Conservation (phyloP, 2,329 filamentous ascomycete species). For the Biscogniauxia mediterranea region DNA sequence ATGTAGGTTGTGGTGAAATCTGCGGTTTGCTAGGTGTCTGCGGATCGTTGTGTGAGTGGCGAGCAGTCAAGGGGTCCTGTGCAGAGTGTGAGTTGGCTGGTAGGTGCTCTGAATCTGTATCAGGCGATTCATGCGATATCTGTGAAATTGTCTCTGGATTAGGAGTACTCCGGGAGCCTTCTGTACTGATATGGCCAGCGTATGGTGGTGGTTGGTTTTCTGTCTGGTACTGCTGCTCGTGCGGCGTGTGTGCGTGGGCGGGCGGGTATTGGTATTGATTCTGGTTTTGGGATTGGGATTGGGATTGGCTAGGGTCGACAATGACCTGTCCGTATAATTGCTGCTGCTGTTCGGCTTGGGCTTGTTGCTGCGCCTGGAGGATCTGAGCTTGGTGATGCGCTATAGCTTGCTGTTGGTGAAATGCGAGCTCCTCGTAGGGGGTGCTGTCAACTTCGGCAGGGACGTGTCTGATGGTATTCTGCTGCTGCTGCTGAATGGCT, state of each 20-base stretch:
- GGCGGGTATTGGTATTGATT: conserved; percentile 37
- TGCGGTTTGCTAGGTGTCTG: conserved; percentile 24
- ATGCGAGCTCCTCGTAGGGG: conserved; percentile 46
- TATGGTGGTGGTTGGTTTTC: conserved; percentile 28
- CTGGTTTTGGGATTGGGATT: conserved; percentile 35
- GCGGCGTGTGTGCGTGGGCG: conserved; percentile 18
- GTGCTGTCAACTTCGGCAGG: conserved; percentile 43
- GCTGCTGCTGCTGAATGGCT: conserved; percentile 24
- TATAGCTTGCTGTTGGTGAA: conserved; percentile 39
- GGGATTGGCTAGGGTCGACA: conserved; percentile 40
- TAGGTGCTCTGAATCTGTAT: conserved; percentile 47
- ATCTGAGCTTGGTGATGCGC: conserved; percentile 25
- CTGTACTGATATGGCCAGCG: conserved; percentile 29
- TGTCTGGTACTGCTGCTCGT: conserved; percentile 32
- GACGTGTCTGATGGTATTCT: conserved; percentile 48
- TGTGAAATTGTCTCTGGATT: conserved; percentile 63
- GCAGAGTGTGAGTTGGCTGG: conserved; percentile 42
- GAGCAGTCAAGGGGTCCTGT: conserved; percentile 44
- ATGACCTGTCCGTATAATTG: conserved; percentile 37
- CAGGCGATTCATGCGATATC: conserved; percentile 59
- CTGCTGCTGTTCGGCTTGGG: conserved; percentile 37
- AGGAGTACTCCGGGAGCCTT: conserved; percentile 38
- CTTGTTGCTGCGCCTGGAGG: conserved; percentile 27
- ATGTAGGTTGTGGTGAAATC: conserved; percentile 15
- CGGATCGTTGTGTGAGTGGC: conserved; percentile 29